Conservation (phyloP, 2,329 filamentous ascomycete genomes). For the Xylariaceae sp. region DNA sequence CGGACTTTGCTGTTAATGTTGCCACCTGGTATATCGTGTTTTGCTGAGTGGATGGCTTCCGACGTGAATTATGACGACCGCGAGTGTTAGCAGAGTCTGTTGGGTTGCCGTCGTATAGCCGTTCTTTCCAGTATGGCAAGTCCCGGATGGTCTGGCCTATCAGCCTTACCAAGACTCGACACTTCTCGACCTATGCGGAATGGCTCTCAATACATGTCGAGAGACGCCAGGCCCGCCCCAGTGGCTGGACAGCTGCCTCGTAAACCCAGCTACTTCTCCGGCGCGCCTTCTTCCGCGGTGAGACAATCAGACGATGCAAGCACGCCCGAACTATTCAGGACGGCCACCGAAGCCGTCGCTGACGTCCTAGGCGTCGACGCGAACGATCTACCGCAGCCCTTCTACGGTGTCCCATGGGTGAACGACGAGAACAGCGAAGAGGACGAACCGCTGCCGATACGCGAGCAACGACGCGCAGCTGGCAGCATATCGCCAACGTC, state of each 20-base stretch:
- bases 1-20: too few species aligned
- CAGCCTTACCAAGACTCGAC: conserved; percentile 15
- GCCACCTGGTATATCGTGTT: background rate
- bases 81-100: conserved; percentile 11
- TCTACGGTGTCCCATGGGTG: conserved; percentile 31
- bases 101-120: conserved; percentile 7
- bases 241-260: conserved; percentile 9
- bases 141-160: conserved; percentile 12
- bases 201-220: conserved; percentile 1
- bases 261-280: conserved; percentile 16
- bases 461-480: conserved; percentile 5
- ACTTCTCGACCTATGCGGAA: conserved; percentile 8
- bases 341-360: conserved; percentile 23
- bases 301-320: conserved; percentile 8
- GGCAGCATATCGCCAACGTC: conserved; percentile 10
- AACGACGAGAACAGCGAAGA: conserved; percentile 11
- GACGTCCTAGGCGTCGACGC: conserved; percentile 26
- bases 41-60: conserved; percentile 2
- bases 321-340: conserved; percentile 20
- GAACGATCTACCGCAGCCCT: conserved; percentile 25
- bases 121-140: conserved; percentile 16
- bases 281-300: conserved; percentile 15
- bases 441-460: conserved; percentile 1
- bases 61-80: conserved; percentile 11
- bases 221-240: conserved; percentile 8